These are phyloP conservation scores for Capsicum rhomboideum DNA, from an alignment of 257 asterid species.

Conservation along the genomic window DNA sequence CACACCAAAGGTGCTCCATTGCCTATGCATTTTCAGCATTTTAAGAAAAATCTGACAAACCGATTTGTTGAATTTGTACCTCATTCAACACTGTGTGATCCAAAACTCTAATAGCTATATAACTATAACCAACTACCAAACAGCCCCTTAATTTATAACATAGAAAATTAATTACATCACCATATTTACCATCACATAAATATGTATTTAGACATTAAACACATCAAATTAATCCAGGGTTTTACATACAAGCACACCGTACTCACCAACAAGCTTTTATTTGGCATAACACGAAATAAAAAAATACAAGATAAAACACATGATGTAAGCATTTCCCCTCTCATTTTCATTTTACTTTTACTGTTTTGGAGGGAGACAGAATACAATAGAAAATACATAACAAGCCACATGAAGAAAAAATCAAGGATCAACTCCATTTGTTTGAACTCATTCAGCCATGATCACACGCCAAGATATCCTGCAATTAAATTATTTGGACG, in stretches of 20 bases:
- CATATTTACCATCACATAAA: background rate
- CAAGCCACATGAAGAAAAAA: background rate
- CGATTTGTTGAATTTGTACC: too few relatives aligned
- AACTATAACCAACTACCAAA: too few relatives aligned
- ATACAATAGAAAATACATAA: background rate
- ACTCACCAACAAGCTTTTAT: background rate
- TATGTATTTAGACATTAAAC: background rate
- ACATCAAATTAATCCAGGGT: background rate
- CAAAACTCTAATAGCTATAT: too few relatives aligned
- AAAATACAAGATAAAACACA: background rate
- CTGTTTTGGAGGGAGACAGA: background rate
- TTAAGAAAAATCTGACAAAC: too few relatives aligned
- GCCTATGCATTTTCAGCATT: too few relatives aligned
- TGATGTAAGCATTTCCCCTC: background rate
- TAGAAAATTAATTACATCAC: background rate
- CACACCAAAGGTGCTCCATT: too few relatives aligned
- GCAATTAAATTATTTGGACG: background rate
- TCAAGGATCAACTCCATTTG: background rate
- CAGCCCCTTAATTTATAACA: too few relatives aligned
- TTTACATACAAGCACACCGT: background rate
- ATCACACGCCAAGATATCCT: background rate
- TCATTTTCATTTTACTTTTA: background rate
- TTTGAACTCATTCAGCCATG: background rate
- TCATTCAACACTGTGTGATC: too few relatives aligned
- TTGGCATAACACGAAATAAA: background rate